A percentile compares a stretch with the other conserved stretches of the same genome.
Evolutionary conservation across 2,329 filamentous ascomycete genomes (phyloP).

Genomic region (Metarhizium anisopliae): DNA sequence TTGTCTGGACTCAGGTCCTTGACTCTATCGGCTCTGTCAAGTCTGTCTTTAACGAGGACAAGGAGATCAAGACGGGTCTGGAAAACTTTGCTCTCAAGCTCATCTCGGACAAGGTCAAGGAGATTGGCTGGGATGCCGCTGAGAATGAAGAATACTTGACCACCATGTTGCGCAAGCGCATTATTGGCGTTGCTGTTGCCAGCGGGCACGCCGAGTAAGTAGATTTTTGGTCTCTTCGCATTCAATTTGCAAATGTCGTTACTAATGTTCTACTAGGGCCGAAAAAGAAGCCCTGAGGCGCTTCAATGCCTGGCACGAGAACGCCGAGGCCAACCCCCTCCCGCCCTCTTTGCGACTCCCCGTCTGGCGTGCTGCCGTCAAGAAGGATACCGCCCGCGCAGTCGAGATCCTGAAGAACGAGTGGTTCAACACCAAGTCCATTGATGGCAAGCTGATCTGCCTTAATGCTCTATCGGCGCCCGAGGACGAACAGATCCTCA

Average conservation of each 20-base stretch:
- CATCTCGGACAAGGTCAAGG: conserved; percentile 63
- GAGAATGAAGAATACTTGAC: conserved; percentile 72
- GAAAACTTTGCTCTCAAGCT: conserved; percentile 73
- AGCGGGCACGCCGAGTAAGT: conserved; percentile 67
- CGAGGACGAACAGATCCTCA: conserved; percentile 58
- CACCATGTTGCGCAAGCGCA: conserved; percentile 71
- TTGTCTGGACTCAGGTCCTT: conserved; percentile 83
- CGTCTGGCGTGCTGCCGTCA: conserved; percentile 72
- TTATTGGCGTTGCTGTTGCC: conserved; percentile 67
- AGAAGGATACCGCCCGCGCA: conserved; percentile 55
- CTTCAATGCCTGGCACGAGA: conserved; percentile 70
- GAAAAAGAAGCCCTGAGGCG: conserved; percentile 66
- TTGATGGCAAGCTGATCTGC: conserved; percentile 86
- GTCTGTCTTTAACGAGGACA: conserved; percentile 75
- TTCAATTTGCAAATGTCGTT: not conserved
- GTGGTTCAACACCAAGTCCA: conserved; percentile 70
- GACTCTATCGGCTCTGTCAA: conserved; percentile 68
- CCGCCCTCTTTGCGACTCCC: conserved; percentile 73
- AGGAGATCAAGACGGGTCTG: conserved; percentile 61
- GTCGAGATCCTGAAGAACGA: conserved; percentile 76
- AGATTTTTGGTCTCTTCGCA: not conserved
- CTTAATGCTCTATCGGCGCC: conserved; percentile 68
- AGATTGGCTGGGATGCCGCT: conserved; percentile 80
- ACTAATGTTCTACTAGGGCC: conserved; percentile 34
- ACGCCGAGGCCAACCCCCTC: conserved; percentile 59